A percentile compares a stretch with the other conserved stretches of the same genome.
Conservation (phyloP, 129 eudicot species). For the Flaveria robusta region DNA sequence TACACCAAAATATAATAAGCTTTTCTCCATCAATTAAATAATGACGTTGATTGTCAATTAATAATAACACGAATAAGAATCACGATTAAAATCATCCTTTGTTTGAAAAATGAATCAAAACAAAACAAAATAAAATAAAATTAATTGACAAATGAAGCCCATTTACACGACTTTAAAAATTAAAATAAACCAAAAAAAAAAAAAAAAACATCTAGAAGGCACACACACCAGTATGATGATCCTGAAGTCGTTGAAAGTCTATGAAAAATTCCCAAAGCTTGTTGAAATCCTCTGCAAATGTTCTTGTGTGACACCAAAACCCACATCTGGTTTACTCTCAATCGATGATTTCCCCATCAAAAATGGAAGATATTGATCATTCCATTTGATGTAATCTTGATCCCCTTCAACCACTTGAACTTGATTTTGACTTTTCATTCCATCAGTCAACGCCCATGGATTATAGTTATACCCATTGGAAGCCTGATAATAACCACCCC, state of each 20-base stretch:
- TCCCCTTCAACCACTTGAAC: slow-evolving; percentile 28
- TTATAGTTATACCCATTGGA: slow-evolving; percentile 33
- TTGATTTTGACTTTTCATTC: slow-evolving; percentile 35
- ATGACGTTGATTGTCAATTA: background rate
- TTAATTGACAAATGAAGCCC: slow-evolving; percentile 39
- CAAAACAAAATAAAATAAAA: slow-evolving; percentile 11
- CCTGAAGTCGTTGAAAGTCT: slow-evolving; percentile 51
- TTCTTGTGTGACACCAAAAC: slow-evolving; percentile 29
- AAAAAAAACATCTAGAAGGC: no score
- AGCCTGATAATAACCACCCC: slow-evolving; percentile 37
- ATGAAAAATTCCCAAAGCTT: slow-evolving; percentile 55
- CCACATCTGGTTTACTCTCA: slow-evolving; percentile 49
- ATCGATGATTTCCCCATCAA: slow-evolving; percentile 44
- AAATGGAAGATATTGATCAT: slow-evolving; percentile 64
- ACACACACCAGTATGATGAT: slow-evolving; percentile 54
- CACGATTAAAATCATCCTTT: slow-evolving; percentile 16
- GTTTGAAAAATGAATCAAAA: slow-evolving; percentile 36
- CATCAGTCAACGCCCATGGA: slow-evolving; percentile 50
- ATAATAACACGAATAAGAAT: background rate
- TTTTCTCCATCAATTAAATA: background rate
- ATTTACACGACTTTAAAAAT: slow-evolving; percentile 60
- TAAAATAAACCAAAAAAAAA: background rate
- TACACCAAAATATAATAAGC: background rate
- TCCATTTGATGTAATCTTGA: slow-evolving; percentile 68
- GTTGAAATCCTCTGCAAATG: slow-evolving; percentile 44